Evolutionary conservation across 495 filamentous ascomycete genomes (phyloP).

Genomic region (Glarea lozoyensis): DNA sequence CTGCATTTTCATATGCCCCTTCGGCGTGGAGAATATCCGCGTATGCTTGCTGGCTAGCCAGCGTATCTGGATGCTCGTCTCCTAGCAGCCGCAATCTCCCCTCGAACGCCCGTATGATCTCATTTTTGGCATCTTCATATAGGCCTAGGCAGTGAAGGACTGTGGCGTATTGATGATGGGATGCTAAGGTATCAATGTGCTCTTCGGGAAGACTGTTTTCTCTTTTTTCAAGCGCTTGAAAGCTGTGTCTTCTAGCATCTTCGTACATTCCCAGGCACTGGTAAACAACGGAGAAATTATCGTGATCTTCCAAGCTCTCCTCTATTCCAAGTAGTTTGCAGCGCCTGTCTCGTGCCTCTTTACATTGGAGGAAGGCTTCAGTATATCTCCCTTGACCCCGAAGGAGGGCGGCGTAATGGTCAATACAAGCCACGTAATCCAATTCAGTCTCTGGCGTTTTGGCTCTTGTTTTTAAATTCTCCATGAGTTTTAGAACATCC

Average conservation of each 20-base stretch:
- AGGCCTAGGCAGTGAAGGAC: not conserved
- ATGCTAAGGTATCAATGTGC: not conserved
- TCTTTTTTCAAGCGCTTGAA: not conserved
- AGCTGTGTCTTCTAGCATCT: not conserved
- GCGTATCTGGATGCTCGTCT: constrained; percentile 19
- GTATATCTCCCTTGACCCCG: not conserved
- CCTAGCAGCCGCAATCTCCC: constrained; percentile 2
- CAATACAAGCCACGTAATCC: not conserved
- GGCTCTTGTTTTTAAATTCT: not conserved
- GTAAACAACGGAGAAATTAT: not conserved
- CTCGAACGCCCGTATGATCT: not conserved
- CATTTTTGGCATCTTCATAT: not conserved
- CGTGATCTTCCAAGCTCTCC: not conserved
- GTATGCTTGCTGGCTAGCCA: constrained; percentile 22
- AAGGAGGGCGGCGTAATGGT: not conserved
- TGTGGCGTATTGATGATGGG: not conserved
- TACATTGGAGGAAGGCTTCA: not conserved
- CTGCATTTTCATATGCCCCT: constrained; percentile 20
- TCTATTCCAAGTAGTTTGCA: not conserved
- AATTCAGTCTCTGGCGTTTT: not conserved
- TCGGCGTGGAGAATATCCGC: constrained; percentile 13
- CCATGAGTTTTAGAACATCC: not conserved
- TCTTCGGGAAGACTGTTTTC: not conserved
- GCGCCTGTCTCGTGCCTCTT: not conserved
- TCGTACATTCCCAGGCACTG: not conserved